Evolutionary conservation across 2,329 filamentous ascomycete species (phyloP), one percentile per base, ranked within the genome.

Genomic region (Penicillium psychrosexuale): DNA sequence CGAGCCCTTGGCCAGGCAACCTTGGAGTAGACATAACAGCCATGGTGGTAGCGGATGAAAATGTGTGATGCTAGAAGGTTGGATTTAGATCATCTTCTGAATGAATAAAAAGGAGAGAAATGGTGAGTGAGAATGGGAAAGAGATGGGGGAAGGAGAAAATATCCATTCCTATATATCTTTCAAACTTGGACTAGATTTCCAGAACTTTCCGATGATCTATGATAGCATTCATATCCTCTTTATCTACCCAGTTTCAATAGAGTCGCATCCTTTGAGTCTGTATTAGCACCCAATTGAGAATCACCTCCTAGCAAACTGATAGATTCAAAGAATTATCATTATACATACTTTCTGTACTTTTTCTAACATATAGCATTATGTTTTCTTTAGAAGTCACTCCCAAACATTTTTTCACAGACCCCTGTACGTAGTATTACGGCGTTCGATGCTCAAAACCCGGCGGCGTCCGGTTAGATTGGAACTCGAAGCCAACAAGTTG

Each of bases 1-100:
- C 54, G n/a, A 63, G 50, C 6, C 17, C 28, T 24, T 49, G 37
- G 11, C 45, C 34, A 5, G 22, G 38, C 19, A 39, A 24, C 37
- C 3, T 39, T 19, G 7, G 37, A 6, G 19, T 39, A 8, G 37
- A 39, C 6, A 39, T 15, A 24, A 15, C 12, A 2, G 12, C 12
- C 19, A 39, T 24, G 11, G 2, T 3, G 5, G 17, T 22, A 3
- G 34, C 3, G 34, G 8, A 8, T 17, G 8, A 19, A 8, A 15
- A 34, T 34, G 3, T 13, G 13, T n/a, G 6, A 34, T 2, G 31
- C 2, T 11, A 37, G 8, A 37, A 17, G 8, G 6, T 37, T 36
- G 2, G 8, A 1, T 19, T 9, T 19, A 12, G 3, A 12, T 6
- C 2, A 19, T 38, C 3, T 22, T 6, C 19, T 24, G 8, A 8